Conservation (phyloP, 441 rosid species). For the Bocquillonia castaneifolia region DNA sequence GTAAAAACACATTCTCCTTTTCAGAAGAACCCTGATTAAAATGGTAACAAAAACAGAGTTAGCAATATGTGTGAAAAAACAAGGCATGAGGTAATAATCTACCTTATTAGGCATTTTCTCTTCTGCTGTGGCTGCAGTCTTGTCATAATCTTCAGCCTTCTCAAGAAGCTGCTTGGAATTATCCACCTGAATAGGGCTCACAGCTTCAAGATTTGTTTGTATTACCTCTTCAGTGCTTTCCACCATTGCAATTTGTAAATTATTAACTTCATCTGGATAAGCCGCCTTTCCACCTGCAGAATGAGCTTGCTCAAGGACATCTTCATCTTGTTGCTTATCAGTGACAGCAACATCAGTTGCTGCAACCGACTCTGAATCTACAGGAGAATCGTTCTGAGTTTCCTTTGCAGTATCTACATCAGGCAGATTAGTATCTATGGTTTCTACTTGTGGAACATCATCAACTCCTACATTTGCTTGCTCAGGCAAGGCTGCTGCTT, state of each 20-base stretch:
- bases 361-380: conserved; percentile 21
- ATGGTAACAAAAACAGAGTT: conserved; percentile 18
- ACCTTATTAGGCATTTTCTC: conserved; percentile 40
- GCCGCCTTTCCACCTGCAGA: conserved; percentile 15
- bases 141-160: conserved; percentile 13
- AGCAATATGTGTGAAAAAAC: conserved; percentile 13
- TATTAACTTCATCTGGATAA: conserved; percentile 14
- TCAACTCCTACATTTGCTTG: conserved; percentile 27
- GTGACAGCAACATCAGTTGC: conserved; percentile 12
- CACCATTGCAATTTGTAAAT: conserved; percentile 14
- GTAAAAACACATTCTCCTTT: conserved; percentile 31
- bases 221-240: conserved; percentile 22
- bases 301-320: conserved; percentile 20
- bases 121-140: conserved; percentile 24
- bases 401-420: background rate
- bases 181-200: conserved; percentile 24
- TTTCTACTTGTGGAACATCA: conserved; percentile 25
- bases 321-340: conserved; percentile 25
- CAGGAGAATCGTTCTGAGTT: conserved; percentile 10
- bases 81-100: conserved; percentile 13
- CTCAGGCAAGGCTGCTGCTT: conserved; percentile 39
- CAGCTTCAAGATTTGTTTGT: conserved; percentile 21
- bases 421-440: background rate
- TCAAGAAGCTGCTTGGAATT: conserved; percentile 26
- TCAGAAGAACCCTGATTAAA: conserved; percentile 36